phyloP scores from a whole-genome alignment of 495 filamentous ascomycete genomes.

The Penicillium waksmanii region DNA sequence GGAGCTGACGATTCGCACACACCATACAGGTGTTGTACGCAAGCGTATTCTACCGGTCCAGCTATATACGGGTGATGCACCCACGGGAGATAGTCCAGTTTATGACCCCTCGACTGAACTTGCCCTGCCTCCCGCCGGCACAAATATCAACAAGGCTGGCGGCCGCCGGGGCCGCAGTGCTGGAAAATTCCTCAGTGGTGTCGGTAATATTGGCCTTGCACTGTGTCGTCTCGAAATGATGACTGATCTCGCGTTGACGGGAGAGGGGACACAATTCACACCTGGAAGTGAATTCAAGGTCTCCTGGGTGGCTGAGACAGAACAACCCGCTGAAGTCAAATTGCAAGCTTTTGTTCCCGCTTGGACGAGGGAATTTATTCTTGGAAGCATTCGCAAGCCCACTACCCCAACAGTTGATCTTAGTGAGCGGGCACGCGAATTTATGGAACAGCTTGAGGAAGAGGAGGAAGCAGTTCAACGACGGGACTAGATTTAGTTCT shows the following conservation, averaged over 20 bases:
- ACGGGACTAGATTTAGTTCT: conserved; percentile 22
- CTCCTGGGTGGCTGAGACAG: conserved; percentile 46
- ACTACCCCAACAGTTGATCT: conserved; percentile 22
- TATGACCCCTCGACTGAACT: conserved; percentile 53
- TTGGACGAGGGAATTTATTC: conserved; percentile 63
- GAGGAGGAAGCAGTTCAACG: conserved; percentile 36
- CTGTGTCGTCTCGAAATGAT: conserved; percentile 88
- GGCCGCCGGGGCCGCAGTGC: conserved; percentile 64
- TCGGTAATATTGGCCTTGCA: conserved; percentile 88
- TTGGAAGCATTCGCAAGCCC: conserved; percentile 33
- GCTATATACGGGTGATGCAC: conserved; percentile 60
- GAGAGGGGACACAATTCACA: conserved; percentile 58
- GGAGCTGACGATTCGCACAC: conserved; percentile 92
- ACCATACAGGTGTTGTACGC: conserved; percentile 89
- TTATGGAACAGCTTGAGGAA: conserved; percentile 46
- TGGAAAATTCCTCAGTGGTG: conserved; percentile 74
- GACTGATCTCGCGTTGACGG: conserved; percentile 71
- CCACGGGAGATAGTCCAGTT: conserved; percentile 43
- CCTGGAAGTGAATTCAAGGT: conserved; percentile 60
- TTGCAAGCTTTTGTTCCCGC: conserved; percentile 86
- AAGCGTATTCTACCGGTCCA: conserved; percentile 86
- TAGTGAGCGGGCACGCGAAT: conserved; percentile 39
- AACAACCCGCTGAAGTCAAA: conserved; percentile 52
- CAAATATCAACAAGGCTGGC: conserved; percentile 51
- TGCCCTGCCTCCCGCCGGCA: conserved; percentile 32